Evolutionary conservation across 2,329 filamentous ascomycete genomes (phyloP), one percentile per base, ranked within the genome.

Genomic region (Arthroderma sp.): DNA sequence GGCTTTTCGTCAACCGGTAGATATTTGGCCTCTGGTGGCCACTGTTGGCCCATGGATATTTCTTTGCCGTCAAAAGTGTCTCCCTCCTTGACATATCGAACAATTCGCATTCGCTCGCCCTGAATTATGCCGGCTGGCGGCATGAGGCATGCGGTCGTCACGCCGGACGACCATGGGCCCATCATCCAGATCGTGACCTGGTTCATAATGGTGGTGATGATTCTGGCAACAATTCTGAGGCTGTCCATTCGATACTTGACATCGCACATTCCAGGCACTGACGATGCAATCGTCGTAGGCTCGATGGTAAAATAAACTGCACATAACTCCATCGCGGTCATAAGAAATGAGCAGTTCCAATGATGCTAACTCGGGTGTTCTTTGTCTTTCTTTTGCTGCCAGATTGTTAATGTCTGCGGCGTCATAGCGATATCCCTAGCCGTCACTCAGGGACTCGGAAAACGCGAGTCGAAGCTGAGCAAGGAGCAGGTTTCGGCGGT

Each of bases 111-210:
- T 47, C 19, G 15, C 19, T 25, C 41, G 2, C 25, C 41, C 19
- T 47, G 41, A 38, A 23, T 19, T n/a, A 41, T 41, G 37, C n/a
- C 17, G 31, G 5, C 37, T 13, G 52, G 33, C 15, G 37, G 52
- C 33, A 35, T 54, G 33, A 37, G 51, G 21, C 51, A 54, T 37
- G 33, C 37, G 51, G 47, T 31, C n/a, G 51, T 54, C n/a, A 54
- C 51, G 33, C 31, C 51, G n/a, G 51, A 54, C 33, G 38, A 55
- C 54, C 54, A 55, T 47, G 54, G 54, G 25, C 37, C 54, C 23
- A 55, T 47, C 17, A 31, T 55, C 28, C 54, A 55, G 3, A 33
- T 55, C 25, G 51, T 54, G 33, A 23, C 17, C 31, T 54, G 51
- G 51, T 54, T 54, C 15, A 35, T 35, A 9, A 54, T 54, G 51